A percentile compares a stretch with the other conserved stretches of the same genome.
Evolutionary conservation across 2,329 filamentous ascomycete genomes (phyloP).

Genomic region (Fonsecaea multimorphosa): DNA sequence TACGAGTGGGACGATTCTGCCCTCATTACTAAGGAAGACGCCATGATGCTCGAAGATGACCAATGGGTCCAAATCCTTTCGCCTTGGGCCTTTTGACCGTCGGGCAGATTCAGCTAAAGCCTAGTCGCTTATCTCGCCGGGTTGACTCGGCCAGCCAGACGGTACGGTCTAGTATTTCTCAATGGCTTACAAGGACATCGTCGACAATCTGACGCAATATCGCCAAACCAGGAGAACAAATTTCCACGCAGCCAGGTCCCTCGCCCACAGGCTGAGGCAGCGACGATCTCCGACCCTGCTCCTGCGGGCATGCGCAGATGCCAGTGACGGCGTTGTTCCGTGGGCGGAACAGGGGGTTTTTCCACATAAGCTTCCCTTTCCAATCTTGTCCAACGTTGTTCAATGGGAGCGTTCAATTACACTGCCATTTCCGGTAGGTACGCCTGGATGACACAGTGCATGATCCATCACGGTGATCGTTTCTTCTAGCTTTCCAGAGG

Average conservation of each 20-base stretch:
- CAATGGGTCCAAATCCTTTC: background rate
- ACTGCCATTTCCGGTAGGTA: slow-evolving; percentile 4
- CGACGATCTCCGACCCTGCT: background rate
- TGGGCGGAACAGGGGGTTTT: background rate
- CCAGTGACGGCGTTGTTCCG: background rate
- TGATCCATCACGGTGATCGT: background rate
- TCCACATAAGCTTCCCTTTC: background rate
- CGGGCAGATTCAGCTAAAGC: background rate
- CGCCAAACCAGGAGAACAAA: background rate
- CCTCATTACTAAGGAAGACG: background rate
- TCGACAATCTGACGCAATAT: background rate
- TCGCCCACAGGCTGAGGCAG: background rate
- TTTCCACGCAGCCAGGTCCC: background rate
- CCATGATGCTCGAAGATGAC: background rate
- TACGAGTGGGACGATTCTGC: background rate
- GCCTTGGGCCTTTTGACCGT: background rate
- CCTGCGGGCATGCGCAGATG: background rate
- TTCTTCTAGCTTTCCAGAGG: background rate
- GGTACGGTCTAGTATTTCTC: background rate
- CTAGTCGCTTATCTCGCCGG: background rate
- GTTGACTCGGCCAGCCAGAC: background rate
- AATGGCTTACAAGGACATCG: background rate
- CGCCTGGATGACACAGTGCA: background rate
- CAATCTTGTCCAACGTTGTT: background rate
- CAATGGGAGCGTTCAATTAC: background rate